phyloP scores from a whole-genome alignment of 306 rosid species.

The Prunus fruticosa region DNA sequence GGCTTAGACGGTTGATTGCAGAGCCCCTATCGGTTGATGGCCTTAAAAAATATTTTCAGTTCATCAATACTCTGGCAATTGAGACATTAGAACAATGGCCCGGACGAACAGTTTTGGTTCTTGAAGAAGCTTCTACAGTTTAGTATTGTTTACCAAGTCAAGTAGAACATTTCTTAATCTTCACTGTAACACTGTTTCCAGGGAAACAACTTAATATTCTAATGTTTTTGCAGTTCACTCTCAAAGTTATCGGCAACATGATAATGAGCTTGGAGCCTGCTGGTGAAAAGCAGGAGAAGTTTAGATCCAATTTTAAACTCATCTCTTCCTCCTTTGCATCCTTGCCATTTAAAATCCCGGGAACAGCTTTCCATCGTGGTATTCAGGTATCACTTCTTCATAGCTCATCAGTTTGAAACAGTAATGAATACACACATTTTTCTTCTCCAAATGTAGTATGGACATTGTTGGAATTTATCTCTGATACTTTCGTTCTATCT shows the following conservation, averaged over 20 bases:
- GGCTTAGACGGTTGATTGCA: conserved; percentile 67
- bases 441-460: background rate
- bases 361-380: conserved; percentile 72
- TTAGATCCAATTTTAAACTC: conserved; percentile 69
- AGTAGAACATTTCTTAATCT: background rate
- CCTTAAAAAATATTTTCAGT: conserved; percentile 66
- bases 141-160: conserved; percentile 27
- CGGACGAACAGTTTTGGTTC: conserved; percentile 53
- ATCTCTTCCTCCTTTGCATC: conserved; percentile 86
- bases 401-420: no score
- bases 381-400: conserved; percentile 51
- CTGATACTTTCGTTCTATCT: background rate
- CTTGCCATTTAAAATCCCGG: conserved; percentile 77
- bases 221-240: conserved; percentile 57
- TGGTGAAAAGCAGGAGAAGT: conserved; percentile 77
- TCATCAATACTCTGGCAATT: conserved; percentile 63
- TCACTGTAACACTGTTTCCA: background rate
- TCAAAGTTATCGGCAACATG: conserved; percentile 88
- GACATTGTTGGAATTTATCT: background rate
- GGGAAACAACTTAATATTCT: background rate
- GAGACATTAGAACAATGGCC: conserved; percentile 62
- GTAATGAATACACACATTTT: background rate
- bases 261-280: conserved; percentile 87
- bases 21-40: conserved; percentile 82
- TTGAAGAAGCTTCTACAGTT: conserved; percentile 87